A percentile compares a stretch with the other conserved stretches of the same genome.
phyloP scores from a whole-genome alignment of 2,329 filamentous ascomycete genomes.

The Trichothecium sympodiale region DNA sequence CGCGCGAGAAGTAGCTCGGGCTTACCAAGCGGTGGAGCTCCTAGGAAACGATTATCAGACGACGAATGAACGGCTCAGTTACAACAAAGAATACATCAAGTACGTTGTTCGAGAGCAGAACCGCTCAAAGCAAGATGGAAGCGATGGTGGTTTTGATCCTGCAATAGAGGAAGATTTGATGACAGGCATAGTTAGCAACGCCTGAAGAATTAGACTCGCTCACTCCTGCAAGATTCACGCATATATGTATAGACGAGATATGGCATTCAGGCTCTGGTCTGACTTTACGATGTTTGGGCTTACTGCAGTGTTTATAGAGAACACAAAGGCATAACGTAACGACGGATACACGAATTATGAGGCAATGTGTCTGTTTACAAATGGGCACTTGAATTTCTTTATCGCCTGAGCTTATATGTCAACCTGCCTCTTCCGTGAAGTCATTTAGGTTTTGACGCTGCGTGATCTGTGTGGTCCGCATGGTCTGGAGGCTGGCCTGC shows the following conservation, averaged over 20 bases:
- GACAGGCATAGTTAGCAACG: conserved; percentile 26
- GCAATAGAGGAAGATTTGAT: conserved; percentile 51
- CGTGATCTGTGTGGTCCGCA: too few species aligned
- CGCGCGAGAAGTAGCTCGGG: conserved; percentile 30
- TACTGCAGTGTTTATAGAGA: too few species aligned
- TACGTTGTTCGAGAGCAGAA: conserved; percentile 34
- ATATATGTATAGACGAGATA: not conserved
- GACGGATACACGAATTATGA: too few species aligned
- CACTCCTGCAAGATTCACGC: not conserved
- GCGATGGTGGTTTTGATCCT: conserved; percentile 30
- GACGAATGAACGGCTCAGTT: conserved; percentile 42
- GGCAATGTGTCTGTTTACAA: too few species aligned
- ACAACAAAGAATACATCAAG: conserved; percentile 46
- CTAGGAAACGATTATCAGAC: conserved; percentile 36
- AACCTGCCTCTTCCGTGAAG: too few species aligned
- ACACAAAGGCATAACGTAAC: too few species aligned
- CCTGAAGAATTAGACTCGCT: not conserved
- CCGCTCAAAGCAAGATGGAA: conserved; percentile 30
- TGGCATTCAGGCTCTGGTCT: too few species aligned
- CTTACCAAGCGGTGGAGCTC: conserved; percentile 29
- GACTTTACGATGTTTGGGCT: too few species aligned
- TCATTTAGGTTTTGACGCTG: too few species aligned
- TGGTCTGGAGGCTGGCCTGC: too few species aligned
- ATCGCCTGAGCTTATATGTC: too few species aligned
- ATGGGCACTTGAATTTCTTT: too few species aligned